These are phyloP conservation scores for Capsicum chinense DNA, from an alignment of 257 asterid species.

Conservation along the genomic window DNA sequence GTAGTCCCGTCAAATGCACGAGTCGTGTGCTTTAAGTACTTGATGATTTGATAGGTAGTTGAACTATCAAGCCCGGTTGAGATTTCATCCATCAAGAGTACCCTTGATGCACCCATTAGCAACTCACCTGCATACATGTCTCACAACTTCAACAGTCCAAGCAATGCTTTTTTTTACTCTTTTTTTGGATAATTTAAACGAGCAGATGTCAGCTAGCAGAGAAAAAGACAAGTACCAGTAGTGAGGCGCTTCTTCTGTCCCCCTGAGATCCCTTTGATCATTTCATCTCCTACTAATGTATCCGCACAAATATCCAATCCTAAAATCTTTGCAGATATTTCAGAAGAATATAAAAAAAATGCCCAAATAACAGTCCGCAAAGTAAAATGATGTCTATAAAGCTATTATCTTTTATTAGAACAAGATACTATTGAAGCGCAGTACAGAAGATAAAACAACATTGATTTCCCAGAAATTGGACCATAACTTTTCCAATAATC, in stretches of 20 bases:
- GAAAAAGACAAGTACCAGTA: conserved; percentile 57
- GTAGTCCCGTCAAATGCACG: conserved; percentile 72
- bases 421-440: background rate
- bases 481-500: background rate
- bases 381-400: background rate
- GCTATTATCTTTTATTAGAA: background rate
- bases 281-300: conserved; percentile 92
- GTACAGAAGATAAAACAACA: conserved; percentile 19
- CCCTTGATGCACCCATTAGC: no score
- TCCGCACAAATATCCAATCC: conserved; percentile 81
- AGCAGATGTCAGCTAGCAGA: conserved; percentile 15
- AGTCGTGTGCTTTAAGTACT: conserved; percentile 66
- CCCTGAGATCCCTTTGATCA: conserved; percentile 94
- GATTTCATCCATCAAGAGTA: conserved; percentile 87
- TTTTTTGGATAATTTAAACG: background rate
- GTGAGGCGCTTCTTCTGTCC: conserved; percentile 94
- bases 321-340: conserved; percentile 58
- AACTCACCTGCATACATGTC: no score
- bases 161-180: background rate
- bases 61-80: conserved; percentile 94
- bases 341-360: conserved; percentile 44
- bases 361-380: conserved; percentile 22
- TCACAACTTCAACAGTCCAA: no score
- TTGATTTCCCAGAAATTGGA: background rate
- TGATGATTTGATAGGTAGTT: conserved; percentile 80